Conservation (phyloP, 306 rosid genomes). For the Casuarina equisetifolia region DNA sequence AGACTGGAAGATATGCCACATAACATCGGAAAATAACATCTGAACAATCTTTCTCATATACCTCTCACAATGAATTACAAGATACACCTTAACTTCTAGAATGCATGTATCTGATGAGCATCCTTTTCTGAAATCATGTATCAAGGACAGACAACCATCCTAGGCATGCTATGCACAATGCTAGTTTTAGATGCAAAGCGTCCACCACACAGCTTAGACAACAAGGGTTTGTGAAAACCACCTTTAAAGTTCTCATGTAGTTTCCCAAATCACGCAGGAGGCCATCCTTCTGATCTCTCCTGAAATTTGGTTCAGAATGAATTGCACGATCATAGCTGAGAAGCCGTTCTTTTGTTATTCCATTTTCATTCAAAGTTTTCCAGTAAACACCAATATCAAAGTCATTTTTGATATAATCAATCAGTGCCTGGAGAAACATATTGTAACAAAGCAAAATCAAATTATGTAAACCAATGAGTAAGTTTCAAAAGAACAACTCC, state of each 20-base stretch:
- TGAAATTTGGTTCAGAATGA: conserved; percentile 82
- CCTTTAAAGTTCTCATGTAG: conserved; percentile 97
- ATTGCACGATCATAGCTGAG: conserved; percentile 93
- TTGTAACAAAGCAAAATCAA: conserved; percentile 18
- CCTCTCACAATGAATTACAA: neutral
- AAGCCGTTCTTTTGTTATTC: conserved; percentile 97
- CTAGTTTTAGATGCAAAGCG: conserved; percentile 11
- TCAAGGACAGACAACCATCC: conserved; percentile 18
- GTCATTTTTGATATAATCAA: conserved; percentile 74
- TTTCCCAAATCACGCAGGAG: conserved; percentile 82
- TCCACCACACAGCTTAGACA: conserved; percentile 11
- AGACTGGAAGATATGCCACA: conserved; percentile 24
- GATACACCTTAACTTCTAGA: neutral
- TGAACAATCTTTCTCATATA: neutral
- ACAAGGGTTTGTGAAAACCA: conserved; percentile 37
- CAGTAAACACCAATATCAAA: conserved; percentile 79
- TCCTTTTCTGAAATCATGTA: neutral
- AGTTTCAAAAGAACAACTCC: conserved; percentile 26
- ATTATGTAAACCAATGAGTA: conserved; percentile 19
- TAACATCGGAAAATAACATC: neutral
- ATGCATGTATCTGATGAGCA: neutral
- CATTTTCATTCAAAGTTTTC: conserved; percentile 87
- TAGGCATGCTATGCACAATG: neutral
- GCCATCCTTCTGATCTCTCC: conserved; percentile 75
- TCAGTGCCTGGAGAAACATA: conserved; percentile 66